Conservation (phyloP, 2,329 filamentous ascomycete species). For the Diaporthe citri region DNA sequence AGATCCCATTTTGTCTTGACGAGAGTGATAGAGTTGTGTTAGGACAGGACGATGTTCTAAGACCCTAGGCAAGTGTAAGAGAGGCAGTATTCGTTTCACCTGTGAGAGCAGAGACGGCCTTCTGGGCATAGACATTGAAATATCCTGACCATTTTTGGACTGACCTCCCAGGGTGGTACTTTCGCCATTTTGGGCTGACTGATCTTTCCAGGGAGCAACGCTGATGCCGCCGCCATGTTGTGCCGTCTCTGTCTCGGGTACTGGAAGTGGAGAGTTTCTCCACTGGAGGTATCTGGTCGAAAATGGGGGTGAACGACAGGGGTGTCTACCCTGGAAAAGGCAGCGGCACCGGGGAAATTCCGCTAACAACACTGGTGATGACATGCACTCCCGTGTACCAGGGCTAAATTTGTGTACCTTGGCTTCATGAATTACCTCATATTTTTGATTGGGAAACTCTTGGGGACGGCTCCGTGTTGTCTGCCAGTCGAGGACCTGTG, state of each 20-base stretch:
- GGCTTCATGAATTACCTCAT: too few species aligned
- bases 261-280: conserved; percentile 4
- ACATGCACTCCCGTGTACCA: neutral
- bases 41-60: neutral
- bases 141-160: neutral
- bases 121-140: conserved; percentile 4
- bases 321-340: neutral
- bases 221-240: neutral
- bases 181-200: neutral
- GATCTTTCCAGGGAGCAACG: neutral
- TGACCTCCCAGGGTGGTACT: neutral
- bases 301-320: conserved; percentile 30
- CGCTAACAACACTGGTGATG: neutral
- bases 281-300: conserved; percentile 18
- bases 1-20: conserved; percentile 31
- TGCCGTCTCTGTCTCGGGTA: neutral
- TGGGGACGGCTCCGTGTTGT: neutral
- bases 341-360: neutral
- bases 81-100: neutral
- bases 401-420: too few species aligned
- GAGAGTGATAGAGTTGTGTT: too few species aligned
- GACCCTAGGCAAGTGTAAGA: neutral
- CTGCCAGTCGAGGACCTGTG: too few species aligned
- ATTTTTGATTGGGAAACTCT: neutral
- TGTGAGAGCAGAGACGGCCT: neutral